Base-by-base conservation (phyloP, 768 basidiomycete species). In the Lepiota venenata region DNA sequence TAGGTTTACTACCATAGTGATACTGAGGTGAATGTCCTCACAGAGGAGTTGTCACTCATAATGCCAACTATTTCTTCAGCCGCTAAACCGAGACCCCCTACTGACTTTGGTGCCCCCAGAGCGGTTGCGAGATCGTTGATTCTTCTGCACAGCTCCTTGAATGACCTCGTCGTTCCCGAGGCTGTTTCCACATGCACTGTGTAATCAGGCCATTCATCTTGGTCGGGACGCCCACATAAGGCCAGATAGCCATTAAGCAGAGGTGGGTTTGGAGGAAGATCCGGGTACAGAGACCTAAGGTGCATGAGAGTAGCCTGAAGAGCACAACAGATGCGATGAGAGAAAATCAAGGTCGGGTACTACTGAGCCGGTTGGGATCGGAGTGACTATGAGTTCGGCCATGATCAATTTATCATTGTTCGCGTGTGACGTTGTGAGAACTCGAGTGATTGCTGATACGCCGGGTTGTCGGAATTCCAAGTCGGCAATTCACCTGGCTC, bases 1-100 rank as follows among this genome's bases (percentile, higher is more conserved):
- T 48, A 39, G 50, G 15, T 22, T 10, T 25, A n/a, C n/a, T n/a
- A 15, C 11, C 10, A 11, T 20, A 25, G 7, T 3, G n/a, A 2
- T 15, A 20, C 14, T 16, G 9, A 2, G 46, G 32, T 16, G 2
- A 47, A 36, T 48, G 12, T 6, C 12, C 80, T 60, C 67, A 87
- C 88, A 64, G 83, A 63, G 35, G 79, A 83, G 61, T 90, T 91
- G 40, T 84, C 76, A 64, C 80, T 80, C 62, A 88, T 76, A 14
- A 91, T 78, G 4, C 85, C 89, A 16, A 88, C 73, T 20, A 88
- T 78, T 50, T 86, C 83, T 0, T 72, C 72, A n/a, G 75, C 71
- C 41, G 70, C 70, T 11, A 90, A 63, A 0, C 78, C 85, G 1
- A 87, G 68, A 0, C 88, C 85, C 0, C 85, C 85, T 14, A 74